These are phyloP conservation scores for Cytospora paraplurivora DNA, from an alignment of 2,329 filamentous ascomycete species.

Conservation along the genomic window DNA sequence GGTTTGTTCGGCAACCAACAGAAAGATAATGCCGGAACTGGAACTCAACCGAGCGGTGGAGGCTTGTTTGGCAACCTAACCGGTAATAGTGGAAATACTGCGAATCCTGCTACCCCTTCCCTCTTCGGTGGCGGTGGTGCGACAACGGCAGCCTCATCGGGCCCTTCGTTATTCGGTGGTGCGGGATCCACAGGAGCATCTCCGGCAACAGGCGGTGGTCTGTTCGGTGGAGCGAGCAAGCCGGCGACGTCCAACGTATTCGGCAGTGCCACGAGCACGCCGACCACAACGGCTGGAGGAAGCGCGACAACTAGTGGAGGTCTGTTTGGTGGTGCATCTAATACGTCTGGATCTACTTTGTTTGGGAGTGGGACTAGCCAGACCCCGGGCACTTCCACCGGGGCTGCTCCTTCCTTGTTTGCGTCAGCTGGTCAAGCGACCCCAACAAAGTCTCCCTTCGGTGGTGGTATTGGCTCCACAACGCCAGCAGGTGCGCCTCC, in stretches of 20 bases:
- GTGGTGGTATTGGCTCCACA: conserved; percentile 51
- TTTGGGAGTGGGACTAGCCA: conserved; percentile 33
- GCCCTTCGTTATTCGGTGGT: conserved; percentile 36
- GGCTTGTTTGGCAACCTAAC: conserved; percentile 41
- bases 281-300: conserved; percentile 24
- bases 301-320: conserved; percentile 15
- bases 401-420: conserved; percentile 32
- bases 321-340: conserved; percentile 18
- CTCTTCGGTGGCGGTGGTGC: conserved; percentile 19
- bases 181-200: not conserved
- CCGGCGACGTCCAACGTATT: conserved; percentile 33
- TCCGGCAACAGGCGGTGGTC: conserved; percentile 31
- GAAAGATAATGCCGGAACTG: conserved; percentile 20
- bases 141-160: conserved; percentile 38
- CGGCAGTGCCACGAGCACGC: conserved; percentile 32
- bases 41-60: conserved; percentile 30
- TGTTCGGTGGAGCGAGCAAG: conserved; percentile 34
- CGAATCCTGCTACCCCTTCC: conserved; percentile 13
- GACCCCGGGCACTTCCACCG: conserved; percentile 27
- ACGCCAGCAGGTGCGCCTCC: conserved; percentile 60
- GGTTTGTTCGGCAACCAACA: conserved; percentile 45
- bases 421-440: conserved; percentile 40
- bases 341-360: conserved; percentile 30
- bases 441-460: conserved; percentile 46
- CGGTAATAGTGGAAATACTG: conserved; percentile 7